Evolutionary conservation across 2,329 filamentous ascomycete genomes (phyloP).

Genomic region (Aspergillus quadricinctus): DNA sequence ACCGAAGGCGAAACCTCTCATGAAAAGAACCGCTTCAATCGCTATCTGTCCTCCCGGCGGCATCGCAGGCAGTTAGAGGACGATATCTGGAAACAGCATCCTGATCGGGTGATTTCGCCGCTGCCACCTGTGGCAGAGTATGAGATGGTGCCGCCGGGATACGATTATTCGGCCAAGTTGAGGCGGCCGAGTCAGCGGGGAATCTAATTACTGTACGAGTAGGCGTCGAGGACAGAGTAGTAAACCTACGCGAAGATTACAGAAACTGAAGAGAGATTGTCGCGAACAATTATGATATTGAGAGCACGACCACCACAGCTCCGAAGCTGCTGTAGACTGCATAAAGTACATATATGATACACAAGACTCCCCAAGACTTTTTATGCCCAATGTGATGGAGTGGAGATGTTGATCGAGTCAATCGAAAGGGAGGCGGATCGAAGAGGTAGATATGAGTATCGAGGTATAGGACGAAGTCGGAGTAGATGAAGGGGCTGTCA

Average conservation of each 20-base stretch:
- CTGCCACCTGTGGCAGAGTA: conserved; percentile 9
- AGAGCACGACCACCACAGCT: conserved; percentile 8
- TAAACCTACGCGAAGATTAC: not conserved
- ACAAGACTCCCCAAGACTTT: conserved; percentile 21
- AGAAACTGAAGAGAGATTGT: not conserved
- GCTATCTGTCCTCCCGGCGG: conserved; percentile 22
- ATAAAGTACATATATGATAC: conserved; percentile 25
- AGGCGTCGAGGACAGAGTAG: not conserved
- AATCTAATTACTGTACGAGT: not conserved
- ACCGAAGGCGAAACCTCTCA: conserved; percentile 13
- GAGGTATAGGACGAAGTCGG: conserved; percentile 6
- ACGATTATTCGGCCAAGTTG: conserved; percentile 9
- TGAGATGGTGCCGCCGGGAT: conserved; percentile 6
- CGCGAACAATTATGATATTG: conserved; percentile 12
- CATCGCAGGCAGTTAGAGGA: conserved; percentile 21
- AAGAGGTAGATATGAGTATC: conserved; percentile 6
- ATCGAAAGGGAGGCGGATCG: conserved; percentile 2
- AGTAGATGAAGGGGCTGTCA: conserved; percentile 4
- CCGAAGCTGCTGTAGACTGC: conserved; percentile 2
- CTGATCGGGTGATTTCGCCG: conserved; percentile 11
- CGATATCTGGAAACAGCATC: conserved; percentile 29
- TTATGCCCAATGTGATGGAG: conserved; percentile 22
- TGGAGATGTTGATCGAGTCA: conserved; percentile 18
- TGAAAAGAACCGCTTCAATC: conserved; percentile 19
- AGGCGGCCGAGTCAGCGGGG: not conserved